phyloP scores from a whole-genome alignment of 2,329 filamentous ascomycete species.

The Aspergillus uvarum region DNA sequence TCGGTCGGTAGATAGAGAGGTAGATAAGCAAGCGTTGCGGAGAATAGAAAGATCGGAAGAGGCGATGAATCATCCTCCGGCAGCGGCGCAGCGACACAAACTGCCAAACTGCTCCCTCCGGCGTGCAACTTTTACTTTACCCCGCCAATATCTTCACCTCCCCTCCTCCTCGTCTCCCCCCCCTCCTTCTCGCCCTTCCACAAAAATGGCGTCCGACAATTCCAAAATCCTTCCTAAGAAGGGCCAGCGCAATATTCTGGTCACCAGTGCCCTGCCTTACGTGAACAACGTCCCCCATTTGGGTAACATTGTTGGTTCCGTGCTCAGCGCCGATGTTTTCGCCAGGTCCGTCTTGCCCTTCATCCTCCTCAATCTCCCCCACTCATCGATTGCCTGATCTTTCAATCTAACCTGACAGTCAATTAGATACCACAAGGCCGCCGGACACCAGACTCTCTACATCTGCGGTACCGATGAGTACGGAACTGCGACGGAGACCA shows the following conservation, averaged over 20 bases:
- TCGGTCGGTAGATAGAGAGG: constrained; percentile 59
- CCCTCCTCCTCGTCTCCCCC: constrained; percentile 17
- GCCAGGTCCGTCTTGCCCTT: constrained; percentile 46
- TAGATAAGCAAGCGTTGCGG: constrained; percentile 38
- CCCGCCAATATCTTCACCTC: constrained; percentile 10
- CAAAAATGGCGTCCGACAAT: constrained; percentile 27
- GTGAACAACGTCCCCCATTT: constrained; percentile 79
- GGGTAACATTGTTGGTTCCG: constrained; percentile 83
- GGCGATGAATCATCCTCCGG: constrained; percentile 22
- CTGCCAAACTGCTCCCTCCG: constrained; percentile 1
- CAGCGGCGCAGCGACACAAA: background rate
- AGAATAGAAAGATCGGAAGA: background rate
- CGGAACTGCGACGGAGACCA: constrained; percentile 92
- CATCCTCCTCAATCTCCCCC: constrained; percentile 61
- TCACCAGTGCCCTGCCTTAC: constrained; percentile 90
- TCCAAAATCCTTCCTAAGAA: constrained; percentile 60
- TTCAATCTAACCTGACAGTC: constrained; percentile 17
- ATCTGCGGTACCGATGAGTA: constrained; percentile 93
- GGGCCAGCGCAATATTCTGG: constrained; percentile 81
- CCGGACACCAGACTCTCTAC: constrained; percentile 76
- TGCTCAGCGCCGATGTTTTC: constrained; percentile 86
- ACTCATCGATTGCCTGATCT: background rate
- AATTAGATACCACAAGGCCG: constrained; percentile 70
- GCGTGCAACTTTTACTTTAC: constrained; percentile 2
- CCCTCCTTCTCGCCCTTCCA: constrained; percentile 15